Evolutionary conservation across 2,329 filamentous ascomycete genomes (phyloP), one percentile per base, ranked within the genome.

Genomic region (Colletotrichum cuscutae): DNA sequence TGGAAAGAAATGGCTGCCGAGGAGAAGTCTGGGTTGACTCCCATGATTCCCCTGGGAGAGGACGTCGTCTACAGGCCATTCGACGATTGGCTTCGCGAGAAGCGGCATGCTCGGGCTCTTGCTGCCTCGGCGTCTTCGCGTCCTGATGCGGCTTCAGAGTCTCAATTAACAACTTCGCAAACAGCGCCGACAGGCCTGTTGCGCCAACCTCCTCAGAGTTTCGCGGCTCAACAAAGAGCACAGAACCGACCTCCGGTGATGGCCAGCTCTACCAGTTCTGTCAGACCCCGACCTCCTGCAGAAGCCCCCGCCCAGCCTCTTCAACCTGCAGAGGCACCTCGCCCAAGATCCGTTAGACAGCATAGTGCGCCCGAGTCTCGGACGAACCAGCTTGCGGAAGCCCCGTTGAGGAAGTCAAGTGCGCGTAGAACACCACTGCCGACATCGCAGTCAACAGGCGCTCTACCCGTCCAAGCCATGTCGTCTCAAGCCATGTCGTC

Each of bases 1-100:
- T 92, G 91, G 87, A 89, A 89, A 77, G 91, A 93, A 78, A 90
- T 92, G 81, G 89, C 90, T 0, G 86, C 90, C n/a, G 91, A 93
- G 80, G 91, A 93, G 79, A 90, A 92, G 80, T 88, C 89, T 53
- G 90, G 90, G 1, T 82, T 92, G 66, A 92, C 90, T 0, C 91
- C 90, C 0, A 84, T 86, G 75, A 91, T 92, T 70, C 91, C 91
- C 2, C 82, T 93, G 26, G 86, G 87, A 2, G 88, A 90, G 69
- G 87, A 89, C 54, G 84, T 92, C 62, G 90, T 93, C 13, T 93
- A 93, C 78, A 84, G 89, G 26, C 90, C 90, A 1, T 92, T 90
- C 74, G 89, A 91, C 65, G 89, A 91, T 72, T 88, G 89, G 80
- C 80, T 89, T 72, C 86, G 82, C 77, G 90, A 92, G 77, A 87